Evolutionary conservation across 2,329 filamentous ascomycete species (phyloP), one percentile per base, ranked within the genome.

Genomic region (Cladosporium sp.): DNA sequence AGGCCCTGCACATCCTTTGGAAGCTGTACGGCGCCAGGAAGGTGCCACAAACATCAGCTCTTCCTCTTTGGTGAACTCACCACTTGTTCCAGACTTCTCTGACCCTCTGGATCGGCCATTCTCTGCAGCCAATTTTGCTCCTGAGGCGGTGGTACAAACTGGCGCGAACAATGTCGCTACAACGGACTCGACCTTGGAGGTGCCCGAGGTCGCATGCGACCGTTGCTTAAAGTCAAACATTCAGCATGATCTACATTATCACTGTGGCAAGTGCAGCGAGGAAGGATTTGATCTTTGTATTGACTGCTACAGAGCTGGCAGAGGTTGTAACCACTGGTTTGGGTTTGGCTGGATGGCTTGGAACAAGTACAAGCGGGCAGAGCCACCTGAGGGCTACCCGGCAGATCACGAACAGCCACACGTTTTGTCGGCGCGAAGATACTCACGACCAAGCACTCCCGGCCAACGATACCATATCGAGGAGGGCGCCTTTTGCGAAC

Each of bases 191-290:
- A 36, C 18, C 14, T 7, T n/a, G 21, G 58, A 51, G 12, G 52
- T 60, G 14, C 65, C 59, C 6, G 65, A 55, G 18, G 59, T 66
- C 18, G 28, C 47, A 4, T 97, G 94, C 76, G 85, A 88, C 44
- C 83, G 86, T 11, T 98, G 94, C 76, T 80, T 83, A 24, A 90
- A 85, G 69, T 73, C 82, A 6, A 86, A 93, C 67, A 93, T 97
- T 44, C 90, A 97, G 75, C 92, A 96, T 71, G 88, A 92, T 10
- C 80, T 97, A 2, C 92, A 97, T 77, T 96, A 94, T 78, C 91
- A 91, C 74, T 98, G 94, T 77, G 77, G 80, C 2, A 82, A 83
- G 59, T 97, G 94, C 77, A 82, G 86, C 18, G 80, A 84, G 6
- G 92, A 92, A 0, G 82, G 86, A 57, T 96, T 90, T 83, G 90